Base-by-base conservation (phyloP, 352 stramenopile species). In the Phytophthora sp. region DNA sequence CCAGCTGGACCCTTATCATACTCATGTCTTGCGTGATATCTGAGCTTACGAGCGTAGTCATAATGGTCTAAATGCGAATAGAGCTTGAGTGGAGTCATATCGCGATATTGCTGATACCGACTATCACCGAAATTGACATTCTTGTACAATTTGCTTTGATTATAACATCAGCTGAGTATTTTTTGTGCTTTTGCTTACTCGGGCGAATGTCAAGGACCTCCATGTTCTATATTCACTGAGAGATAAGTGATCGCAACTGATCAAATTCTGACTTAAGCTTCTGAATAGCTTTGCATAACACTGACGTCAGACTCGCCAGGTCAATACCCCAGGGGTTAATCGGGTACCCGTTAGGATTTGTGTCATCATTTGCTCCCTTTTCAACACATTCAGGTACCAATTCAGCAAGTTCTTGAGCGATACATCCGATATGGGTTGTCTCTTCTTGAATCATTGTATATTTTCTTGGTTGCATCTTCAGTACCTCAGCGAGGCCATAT, bases 201-300 rank as follows among this genome's bases (percentile, higher is more conserved):
- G 11, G 13, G 13, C 31, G 31, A 15, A 37, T 37, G n/a, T 37
- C 31, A 2, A 37, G 31, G n/a, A 37, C 10, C n/a, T 37, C 31
- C 31, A 17, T 37, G n/a, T n/a, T n/a, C n/a, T n/a, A n/a, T n/a
- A n/a, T n/a, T n/a, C n/a, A n/a, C n/a, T n/a, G n/a, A n/a, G n/a
- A n/a, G n/a, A n/a, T n/a, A n/a, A n/a, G n/a, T n/a, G n/a, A n/a
- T n/a, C n/a, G 28, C 28, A 32, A 32, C 28, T 11, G 6, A 39
- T 39, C 32, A 3, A 20, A 48, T 43, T 43, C 31, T 18, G 41
- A 24, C 24, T 23, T 13, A 8, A 23, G 49, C 10, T 56, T 35
- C 15, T 56, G 49, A 11, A 56, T 56, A 18, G 49, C 49, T 56
- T 46, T 45, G 35, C 23, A 56, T 43, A 56, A 17, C 5, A 56